Evolutionary conservation across 2,329 filamentous ascomycete species (phyloP), one percentile per base, ranked within the genome.

Genomic region (Lasiodiplodia sp.): DNA sequence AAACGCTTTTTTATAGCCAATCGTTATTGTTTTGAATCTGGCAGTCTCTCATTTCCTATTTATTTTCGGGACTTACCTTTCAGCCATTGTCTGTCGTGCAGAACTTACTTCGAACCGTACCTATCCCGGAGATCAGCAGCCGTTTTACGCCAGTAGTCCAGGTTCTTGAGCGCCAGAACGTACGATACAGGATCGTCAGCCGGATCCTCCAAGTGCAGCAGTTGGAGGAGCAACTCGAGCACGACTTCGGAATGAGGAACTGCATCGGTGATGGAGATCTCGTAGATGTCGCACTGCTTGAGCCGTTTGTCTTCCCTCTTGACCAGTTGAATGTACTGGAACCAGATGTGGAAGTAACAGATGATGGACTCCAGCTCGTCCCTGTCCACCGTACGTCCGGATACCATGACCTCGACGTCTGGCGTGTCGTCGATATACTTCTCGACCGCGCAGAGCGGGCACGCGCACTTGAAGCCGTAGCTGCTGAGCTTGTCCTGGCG

Each of bases 381-480:
- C 25, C n/a, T n/a, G 14, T 11, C 28, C 23, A 31, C 8, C 5
- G 21, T 7, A 21, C 14, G 8, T 4, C 58, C 44, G 21, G 5
- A 18, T 6, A 23, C 21, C 1, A 3, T 2, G 40, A 63, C 28
- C 16, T 34, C 5, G 25, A 25, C 2, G 3, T 21, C 25, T 8
- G 25, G 40, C 2, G 11, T 21, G 2, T 34, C 23, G 4, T 31
- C 12, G 25, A 49, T 14, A 25, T 49, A 56, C 14, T 21, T 47
- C 34, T 53, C 63, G 7, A 66, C 31, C 28, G 49, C 40, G 12
- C 64, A 67, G 3, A 58, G 11, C 52, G 40, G 16, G n/a, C 64
- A 67, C 28, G 0, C 2, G 53, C 64, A 67, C 6, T 3, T 21
- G 25, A 67, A 67, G 2, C 38, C 64, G n/a, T 67, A 67, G 6